phyloP scores from a whole-genome alignment of 768 basidiomycete species.

The Auriculariales sp. region DNA sequence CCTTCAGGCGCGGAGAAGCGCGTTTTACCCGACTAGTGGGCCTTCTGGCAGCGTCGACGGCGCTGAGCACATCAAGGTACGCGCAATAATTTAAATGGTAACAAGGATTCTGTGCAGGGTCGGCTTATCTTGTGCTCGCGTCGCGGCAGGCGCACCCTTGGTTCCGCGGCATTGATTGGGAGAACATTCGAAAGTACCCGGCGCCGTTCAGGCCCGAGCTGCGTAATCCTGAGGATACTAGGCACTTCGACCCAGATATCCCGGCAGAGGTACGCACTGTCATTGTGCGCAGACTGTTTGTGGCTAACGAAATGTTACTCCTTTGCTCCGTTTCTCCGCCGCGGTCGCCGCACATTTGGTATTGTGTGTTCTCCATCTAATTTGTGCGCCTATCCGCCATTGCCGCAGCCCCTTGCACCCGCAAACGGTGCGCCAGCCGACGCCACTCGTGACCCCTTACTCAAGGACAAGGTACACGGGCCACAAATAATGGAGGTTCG shows the following conservation, averaged over 20 bases:
- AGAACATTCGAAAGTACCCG: constrained; percentile 64
- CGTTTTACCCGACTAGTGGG: constrained; percentile 40
- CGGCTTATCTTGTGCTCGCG: not conserved
- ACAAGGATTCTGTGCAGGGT: constrained; percentile 1
- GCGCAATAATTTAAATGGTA: not conserved
- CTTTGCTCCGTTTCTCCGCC: constrained; percentile 9
- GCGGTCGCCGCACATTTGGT: constrained; percentile 5
- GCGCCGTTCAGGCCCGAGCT: constrained; percentile 89
- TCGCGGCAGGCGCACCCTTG: constrained; percentile 62
- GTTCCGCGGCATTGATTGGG: constrained; percentile 87
- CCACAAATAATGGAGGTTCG: constrained; percentile 77
- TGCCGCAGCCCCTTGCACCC: constrained; percentile 62
- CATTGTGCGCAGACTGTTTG: not conserved
- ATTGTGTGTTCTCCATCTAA: constrained; percentile 18
- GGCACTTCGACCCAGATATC: constrained; percentile 92
- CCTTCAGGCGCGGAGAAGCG: constrained; percentile 58
- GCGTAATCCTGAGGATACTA: constrained; percentile 68
- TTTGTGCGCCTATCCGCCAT: too few species aligned
- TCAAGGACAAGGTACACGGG: constrained; percentile 75
- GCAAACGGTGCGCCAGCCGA: constrained; percentile 76
- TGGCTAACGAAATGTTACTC: constrained; percentile 5
- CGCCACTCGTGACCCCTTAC: constrained; percentile 77
- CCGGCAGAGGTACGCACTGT: constrained; percentile 58
- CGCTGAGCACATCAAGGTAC: constrained; percentile 79
- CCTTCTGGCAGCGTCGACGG: constrained; percentile 53